Percentiles rank a stretch among this genome's conserved stretches.
Conservation (phyloP, 345 rosid genomes). For the Eucalyptus pauciflora region DNA sequence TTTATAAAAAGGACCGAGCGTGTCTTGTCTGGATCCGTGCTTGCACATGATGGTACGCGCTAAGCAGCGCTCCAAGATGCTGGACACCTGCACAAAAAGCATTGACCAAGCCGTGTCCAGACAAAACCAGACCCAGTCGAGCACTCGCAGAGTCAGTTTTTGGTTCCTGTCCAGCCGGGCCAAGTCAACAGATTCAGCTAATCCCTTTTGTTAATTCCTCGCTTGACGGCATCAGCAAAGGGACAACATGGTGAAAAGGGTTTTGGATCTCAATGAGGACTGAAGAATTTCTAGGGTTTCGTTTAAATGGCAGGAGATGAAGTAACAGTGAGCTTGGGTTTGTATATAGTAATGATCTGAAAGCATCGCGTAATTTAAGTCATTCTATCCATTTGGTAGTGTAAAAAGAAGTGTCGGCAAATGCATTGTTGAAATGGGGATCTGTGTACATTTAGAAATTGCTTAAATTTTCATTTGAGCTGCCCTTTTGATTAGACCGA, state of each 20-base stretch:
- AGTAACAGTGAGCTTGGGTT: background rate
- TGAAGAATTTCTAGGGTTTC: background rate
- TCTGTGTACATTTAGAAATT: background rate
- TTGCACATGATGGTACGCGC: background rate
- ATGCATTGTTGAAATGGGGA: background rate
- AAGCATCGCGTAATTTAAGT: background rate
- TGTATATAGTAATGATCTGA: background rate
- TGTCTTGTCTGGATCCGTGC: background rate
- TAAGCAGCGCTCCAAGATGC: background rate
- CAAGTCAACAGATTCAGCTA: background rate
- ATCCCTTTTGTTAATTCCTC: background rate
- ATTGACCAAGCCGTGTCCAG: background rate
- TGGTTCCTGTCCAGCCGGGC: background rate
- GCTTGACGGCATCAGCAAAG: background rate
- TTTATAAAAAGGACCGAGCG: background rate
- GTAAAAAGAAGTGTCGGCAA: background rate
- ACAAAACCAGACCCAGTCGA: background rate
- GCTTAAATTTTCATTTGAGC: background rate
- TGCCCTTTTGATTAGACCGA: background rate
- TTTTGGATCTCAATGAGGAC: background rate
- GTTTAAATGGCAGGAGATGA: background rate
- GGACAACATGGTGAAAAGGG: background rate
- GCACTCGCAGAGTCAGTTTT: background rate
- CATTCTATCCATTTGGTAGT: background rate
- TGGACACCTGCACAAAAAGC: background rate